Conservation (phyloP, 2,329 filamentous ascomycete genomes). For the Fusarium tuaranense region DNA sequence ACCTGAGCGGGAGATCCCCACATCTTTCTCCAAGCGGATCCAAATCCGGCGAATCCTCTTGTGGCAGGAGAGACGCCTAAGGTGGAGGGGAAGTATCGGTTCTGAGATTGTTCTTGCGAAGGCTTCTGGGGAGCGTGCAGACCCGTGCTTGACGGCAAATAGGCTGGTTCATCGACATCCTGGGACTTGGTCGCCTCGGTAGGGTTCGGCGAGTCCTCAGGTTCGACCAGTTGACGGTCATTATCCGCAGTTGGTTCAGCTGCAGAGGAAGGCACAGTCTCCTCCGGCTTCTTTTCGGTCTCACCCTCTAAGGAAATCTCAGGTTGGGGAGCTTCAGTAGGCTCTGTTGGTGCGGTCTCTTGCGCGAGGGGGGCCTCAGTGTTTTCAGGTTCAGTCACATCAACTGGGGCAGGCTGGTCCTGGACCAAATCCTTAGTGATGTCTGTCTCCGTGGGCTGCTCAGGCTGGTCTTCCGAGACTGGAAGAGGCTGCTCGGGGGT, state of each 20-base stretch:
- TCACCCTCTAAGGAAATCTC: neutral
- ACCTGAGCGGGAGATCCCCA: slow-evolving; percentile 33
- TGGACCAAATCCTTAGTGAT: slow-evolving; percentile 1
- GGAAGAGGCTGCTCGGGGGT: slow-evolving; percentile 5
- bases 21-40: slow-evolving; percentile 34
- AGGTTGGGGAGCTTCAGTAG: neutral
- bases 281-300: slow-evolving; percentile 11
- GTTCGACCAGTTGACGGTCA: slow-evolving; percentile 1
- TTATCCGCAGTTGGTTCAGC: neutral
- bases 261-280: neutral
- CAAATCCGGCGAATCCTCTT: slow-evolving; percentile 25
- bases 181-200: slow-evolving; percentile 6
- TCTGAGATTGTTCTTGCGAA: slow-evolving; percentile 24
- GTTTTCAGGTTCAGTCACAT: neutral
- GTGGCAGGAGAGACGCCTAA: slow-evolving; percentile 33
- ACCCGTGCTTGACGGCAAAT: slow-evolving; percentile 14
- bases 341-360: neutral
- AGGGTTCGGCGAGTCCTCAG: slow-evolving; percentile 3
- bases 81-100: slow-evolving; percentile 38
- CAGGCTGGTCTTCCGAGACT: neutral
- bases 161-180: slow-evolving; percentile 20
- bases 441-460: neutral
- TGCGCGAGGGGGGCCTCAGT: neutral
- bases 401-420: neutral
- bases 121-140: slow-evolving; percentile 12